Conservation (phyloP, 805 yeast genomes). For the Wickerhamiella kurtzmanii region DNA sequence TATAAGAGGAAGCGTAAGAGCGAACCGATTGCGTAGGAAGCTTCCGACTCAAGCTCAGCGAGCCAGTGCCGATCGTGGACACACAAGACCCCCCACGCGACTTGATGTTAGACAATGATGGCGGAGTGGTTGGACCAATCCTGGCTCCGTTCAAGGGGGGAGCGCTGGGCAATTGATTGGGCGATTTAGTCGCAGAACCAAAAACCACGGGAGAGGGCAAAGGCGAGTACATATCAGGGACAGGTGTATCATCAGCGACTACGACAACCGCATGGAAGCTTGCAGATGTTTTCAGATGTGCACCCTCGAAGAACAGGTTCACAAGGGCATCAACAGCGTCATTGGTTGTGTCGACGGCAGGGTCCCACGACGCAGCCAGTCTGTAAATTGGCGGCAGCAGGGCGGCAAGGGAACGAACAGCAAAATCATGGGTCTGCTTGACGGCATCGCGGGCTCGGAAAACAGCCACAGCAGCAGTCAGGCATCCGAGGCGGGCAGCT, state of each 20-base stretch:
- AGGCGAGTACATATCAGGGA: not conserved
- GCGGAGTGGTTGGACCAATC: too few species aligned
- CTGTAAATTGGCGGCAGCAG: not conserved
- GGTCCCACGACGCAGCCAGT: not conserved
- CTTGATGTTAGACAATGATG: too few species aligned
- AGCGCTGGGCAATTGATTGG: too few species aligned
- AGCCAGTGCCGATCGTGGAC: too few species aligned
- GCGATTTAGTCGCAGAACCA: too few species aligned
- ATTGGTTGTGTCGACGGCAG: not conserved
- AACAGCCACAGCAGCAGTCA: not conserved
- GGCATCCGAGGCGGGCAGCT: slow-evolving; percentile 1
- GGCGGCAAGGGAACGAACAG: not conserved
- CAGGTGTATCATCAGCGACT: not conserved
- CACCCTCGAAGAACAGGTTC: not conserved
- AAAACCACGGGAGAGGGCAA: not conserved
- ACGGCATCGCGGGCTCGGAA: slow-evolving; percentile 2
- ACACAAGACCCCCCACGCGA: too few species aligned
- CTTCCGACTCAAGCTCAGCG: too few species aligned
- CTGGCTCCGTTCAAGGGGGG: too few species aligned
- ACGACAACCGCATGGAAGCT: not conserved
- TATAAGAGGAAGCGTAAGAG: not conserved
- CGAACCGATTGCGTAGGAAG: not conserved
- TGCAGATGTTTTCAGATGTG: not conserved
- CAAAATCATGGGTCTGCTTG: not conserved
- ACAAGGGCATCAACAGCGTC: not conserved